Percentiles rank a stretch among this genome's conserved stretches.
These are phyloP conservation scores for Cicer pinnatifidum DNA, from an alignment of 306 rosid species.

Conservation along the genomic window DNA sequence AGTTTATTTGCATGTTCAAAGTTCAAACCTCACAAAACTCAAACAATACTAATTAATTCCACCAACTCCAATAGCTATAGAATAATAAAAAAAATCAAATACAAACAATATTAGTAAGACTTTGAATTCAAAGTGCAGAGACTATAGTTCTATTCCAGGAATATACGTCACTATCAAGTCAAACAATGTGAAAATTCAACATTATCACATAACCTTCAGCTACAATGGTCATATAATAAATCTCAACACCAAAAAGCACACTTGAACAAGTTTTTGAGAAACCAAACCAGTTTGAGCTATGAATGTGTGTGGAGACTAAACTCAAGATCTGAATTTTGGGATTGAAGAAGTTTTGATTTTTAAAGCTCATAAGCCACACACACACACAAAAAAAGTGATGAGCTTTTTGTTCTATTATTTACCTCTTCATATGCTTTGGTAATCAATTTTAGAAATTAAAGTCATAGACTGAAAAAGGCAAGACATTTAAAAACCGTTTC, in stretches of 20 bases:
- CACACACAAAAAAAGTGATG: too few species aligned
- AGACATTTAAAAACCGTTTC: conserved; percentile 11
- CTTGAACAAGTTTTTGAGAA: conserved; percentile 45
- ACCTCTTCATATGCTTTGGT: not conserved
- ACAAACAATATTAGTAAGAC: conserved; percentile 46
- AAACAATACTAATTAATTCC: conserved; percentile 39
- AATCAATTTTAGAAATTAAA: not conserved
- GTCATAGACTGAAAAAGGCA: conserved; percentile 7
- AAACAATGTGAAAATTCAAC: conserved; percentile 60
- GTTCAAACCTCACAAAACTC: conserved; percentile 50
- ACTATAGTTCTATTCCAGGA: conserved; percentile 44
- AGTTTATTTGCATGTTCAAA: conserved; percentile 48
- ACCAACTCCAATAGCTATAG: conserved; percentile 40
- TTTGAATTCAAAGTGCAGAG: conserved; percentile 45
- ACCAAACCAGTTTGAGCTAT: not conserved
- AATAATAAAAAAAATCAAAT: conserved; percentile 46
- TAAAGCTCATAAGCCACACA: not conserved
- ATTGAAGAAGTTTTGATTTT: conserved; percentile 20
- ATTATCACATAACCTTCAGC: conserved; percentile 52
- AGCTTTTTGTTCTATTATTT: not conserved
- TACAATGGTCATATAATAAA: too few species aligned
- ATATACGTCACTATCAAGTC: conserved; percentile 41
- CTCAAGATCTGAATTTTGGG: conserved; percentile 68
- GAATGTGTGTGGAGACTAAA: conserved; percentile 49
- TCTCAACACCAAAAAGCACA: conserved; percentile 13